Percentiles rank a stretch among this genome's conserved stretches.
Conservation (phyloP, 805 yeast species). For the Naumovozyma dairenensis region DNA sequence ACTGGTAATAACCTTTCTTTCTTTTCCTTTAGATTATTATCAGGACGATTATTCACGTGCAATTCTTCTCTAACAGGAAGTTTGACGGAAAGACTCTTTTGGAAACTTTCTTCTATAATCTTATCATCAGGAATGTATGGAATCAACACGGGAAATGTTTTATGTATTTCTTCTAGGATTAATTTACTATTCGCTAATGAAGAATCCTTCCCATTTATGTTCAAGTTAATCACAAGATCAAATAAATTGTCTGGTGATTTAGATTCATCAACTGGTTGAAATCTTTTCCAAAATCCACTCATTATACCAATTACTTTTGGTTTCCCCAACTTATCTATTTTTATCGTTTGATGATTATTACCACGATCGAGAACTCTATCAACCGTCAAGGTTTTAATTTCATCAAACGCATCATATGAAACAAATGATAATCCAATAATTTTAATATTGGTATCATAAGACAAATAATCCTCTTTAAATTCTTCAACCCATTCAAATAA, state of each 20-base stretch:
- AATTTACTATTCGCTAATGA: slow-evolving; percentile 40
- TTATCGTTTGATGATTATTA: slow-evolving; percentile 80
- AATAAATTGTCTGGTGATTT: slow-evolving; percentile 55
- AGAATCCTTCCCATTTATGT: slow-evolving; percentile 34
- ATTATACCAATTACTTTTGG: slow-evolving; percentile 50
- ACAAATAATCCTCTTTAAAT: slow-evolving; percentile 36
- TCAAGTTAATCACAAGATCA: slow-evolving; percentile 54
- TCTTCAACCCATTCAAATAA: slow-evolving; percentile 44
- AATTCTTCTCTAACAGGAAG: slow-evolving; percentile 39
- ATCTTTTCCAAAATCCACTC: slow-evolving; percentile 62
- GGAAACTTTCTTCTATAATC: slow-evolving; percentile 38
- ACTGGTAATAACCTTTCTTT: slow-evolving; percentile 29
- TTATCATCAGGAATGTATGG: slow-evolving; percentile 34
- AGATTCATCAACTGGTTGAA: slow-evolving; percentile 44
- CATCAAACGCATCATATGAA: slow-evolving; percentile 30
- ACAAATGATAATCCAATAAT: slow-evolving; percentile 60
- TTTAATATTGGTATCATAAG: slow-evolving; percentile 37
- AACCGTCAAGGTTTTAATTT: slow-evolving; percentile 43
- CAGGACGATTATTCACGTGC: slow-evolving; percentile 13
- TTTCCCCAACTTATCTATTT: slow-evolving; percentile 38
- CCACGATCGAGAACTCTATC: slow-evolving; percentile 61
- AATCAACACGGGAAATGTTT: slow-evolving; percentile 37
- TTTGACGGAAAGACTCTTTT: slow-evolving; percentile 41
- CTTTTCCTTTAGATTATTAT: slow-evolving; percentile 7
- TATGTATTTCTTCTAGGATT: slow-evolving; percentile 33